Evolutionary conservation across 139 green algal species (phyloP), one percentile per base, ranked within the genome.

Genomic region (Gonium pectorale): DNA sequence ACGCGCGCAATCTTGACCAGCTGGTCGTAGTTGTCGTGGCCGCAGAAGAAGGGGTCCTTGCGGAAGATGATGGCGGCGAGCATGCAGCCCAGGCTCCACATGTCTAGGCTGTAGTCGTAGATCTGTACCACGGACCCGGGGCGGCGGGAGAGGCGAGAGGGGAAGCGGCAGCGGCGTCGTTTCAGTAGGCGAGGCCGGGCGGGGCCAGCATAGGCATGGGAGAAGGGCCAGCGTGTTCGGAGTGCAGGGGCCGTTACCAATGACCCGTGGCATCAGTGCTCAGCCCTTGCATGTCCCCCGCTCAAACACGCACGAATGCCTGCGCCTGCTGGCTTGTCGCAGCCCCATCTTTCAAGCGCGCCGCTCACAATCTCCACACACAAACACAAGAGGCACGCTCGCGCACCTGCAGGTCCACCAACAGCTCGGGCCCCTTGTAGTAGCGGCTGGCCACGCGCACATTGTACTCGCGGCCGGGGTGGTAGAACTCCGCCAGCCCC

Each of bases 401-500:
- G 3, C 77, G 7, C 72, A 88, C 82, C 87, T 87, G 95, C 67
- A 99, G 91, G 89, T 99, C 97, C 46, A 99, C 97, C 66, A 99
- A 93, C 81, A 99, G 94, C 93, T 99, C 97, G 0, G 97, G 97
- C 5, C 97, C 97, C 88, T 94, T 92, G 78, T 80, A 89, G 77
- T 86, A 89, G 19, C 85, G 62, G 7, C 2, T 95, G 3, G 97
- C 97, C 51, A 99, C 97, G 27, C 97, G 94, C 73, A 99, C 97
- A 88, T 99, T 99, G 92, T 99, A 99, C 90, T 96, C 93, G 4
- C 94, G 91, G 26, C 93, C 94, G 5, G 97, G 95, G 86, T 99
- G 95, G 93, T 99, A 99, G 86, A 99, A 99, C 91, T 99, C 98
- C 17, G 98, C 97, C 38, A 99, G 91, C 29, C 98, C 98, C 97